These are phyloP conservation scores for Cupressus sempervirens DNA, from an alignment of 75 land plant genomes.

Conservation along the genomic window DNA sequence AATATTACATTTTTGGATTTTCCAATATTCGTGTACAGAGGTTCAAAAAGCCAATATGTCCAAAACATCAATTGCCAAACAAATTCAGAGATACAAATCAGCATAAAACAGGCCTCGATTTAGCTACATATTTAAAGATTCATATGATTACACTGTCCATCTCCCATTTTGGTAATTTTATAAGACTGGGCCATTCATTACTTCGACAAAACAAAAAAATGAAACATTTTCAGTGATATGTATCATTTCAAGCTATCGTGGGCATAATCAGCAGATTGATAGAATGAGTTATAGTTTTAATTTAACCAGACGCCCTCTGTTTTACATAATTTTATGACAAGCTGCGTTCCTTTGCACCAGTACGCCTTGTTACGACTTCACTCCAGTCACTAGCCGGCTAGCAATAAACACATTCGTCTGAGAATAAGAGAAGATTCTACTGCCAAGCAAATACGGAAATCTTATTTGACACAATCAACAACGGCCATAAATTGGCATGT, in stretches of 20 bases:
- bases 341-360: too few species aligned
- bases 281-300: neutral
- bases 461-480: neutral
- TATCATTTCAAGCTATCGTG: neutral
- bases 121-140: neutral
- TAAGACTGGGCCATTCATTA: neutral
- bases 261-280: neutral
- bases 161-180: neutral
- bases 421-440: neutral
- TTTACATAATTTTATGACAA: neutral
- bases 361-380: too few species aligned
- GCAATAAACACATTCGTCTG: neutral
- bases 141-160: neutral
- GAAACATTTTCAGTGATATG: neutral
- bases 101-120: neutral
- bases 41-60: neutral
- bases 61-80: neutral
- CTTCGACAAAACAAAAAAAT: neutral
- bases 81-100: neutral
- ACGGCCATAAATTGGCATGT: neutral
- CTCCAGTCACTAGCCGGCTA: too few species aligned
- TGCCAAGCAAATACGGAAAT: neutral
- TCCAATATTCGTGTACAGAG: neutral
- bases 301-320: neutral
- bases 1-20: neutral